A percentile compares a stretch with the other conserved stretches of the same genome.
Evolutionary conservation across 331 rosid species (phyloP).

Genomic region (Saraca asoca): DNA sequence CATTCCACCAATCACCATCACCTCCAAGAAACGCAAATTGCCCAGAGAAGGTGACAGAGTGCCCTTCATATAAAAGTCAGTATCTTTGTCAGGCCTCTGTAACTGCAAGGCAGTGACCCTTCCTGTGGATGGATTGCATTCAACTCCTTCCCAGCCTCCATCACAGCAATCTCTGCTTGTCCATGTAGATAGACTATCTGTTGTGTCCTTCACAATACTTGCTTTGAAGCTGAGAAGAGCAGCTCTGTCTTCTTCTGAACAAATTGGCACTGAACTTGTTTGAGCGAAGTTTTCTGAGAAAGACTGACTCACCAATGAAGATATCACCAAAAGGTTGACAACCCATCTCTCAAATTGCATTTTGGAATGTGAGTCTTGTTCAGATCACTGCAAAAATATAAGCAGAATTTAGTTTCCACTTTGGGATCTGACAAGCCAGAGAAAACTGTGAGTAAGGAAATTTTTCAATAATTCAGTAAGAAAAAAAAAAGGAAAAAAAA

Average conservation of each 20-base stretch:
- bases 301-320: constrained; percentile 30
- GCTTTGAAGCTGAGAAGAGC: constrained; percentile 82
- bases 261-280: constrained; percentile 43
- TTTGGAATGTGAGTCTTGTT: constrained; percentile 57
- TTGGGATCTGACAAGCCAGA: constrained; percentile 53
- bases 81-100: constrained; percentile 61
- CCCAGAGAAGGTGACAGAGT: constrained; percentile 79
- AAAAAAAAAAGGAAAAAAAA: constrained; percentile 22
- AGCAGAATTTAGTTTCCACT: constrained; percentile 2
- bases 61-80: constrained; percentile 67
- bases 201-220: constrained; percentile 67
- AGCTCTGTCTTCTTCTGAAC: constrained; percentile 80
- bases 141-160: constrained; percentile 93
- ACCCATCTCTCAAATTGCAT: constrained; percentile 65
- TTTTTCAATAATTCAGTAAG: constrained; percentile 24
- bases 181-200: constrained; percentile 76
- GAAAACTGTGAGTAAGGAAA: constrained; percentile 33
- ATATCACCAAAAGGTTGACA: constrained; percentile 35
- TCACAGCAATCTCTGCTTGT: constrained; percentile 78
- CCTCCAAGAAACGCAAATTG: constrained; percentile 76
- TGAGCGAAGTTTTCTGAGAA: constrained; percentile 39
- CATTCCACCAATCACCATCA: constrained; percentile 73
- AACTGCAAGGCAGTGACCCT: constrained; percentile 73
- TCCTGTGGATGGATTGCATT: constrained; percentile 72
- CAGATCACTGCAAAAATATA: constrained; percentile 29